Base-by-base conservation (phyloP, 2,329 filamentous ascomycete genomes). In the Cladobotryum mycophilum region DNA sequence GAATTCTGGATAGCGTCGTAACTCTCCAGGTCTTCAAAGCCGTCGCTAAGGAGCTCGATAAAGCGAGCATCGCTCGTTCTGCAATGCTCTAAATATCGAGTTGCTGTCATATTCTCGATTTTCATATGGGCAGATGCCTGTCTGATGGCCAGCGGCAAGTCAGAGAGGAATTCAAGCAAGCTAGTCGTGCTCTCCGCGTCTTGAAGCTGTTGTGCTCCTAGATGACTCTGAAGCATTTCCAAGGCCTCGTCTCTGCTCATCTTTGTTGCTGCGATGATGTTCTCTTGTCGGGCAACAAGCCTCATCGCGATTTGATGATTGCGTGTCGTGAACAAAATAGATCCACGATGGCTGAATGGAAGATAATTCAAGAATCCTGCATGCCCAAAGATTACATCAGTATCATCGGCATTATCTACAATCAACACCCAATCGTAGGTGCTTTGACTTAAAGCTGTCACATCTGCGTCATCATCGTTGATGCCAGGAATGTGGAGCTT, bases 391-490 rank as follows among this genome's bases (percentile, higher is more conserved):
- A 70, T 48, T 1, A 72, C 49, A 1, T 64, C 49, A 4, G 45
- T 43, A 49, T 76, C 68, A 49, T 76, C 70, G 11, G 68, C 69
- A 47, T 74, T 76, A 52, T 76, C 71, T n/a, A 76, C 43, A 38
- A 76, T 58, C 36, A 75, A 51, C 1, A 76, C 58, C 73, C 71
- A 76, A 2, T 52, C 53, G 2, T 62, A 59, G 2, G 40, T 52
- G 18, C 36, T 51, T 5, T 53, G 47, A 36, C 60, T 65, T 1
- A 76, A 51, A 14, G 55, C 56, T 3, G 36, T 70, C 3, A 70
- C 44, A 49, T 75, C 65, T 1, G 58, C 61, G 1, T 41, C n/a
- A 1, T 62, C 54, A 14, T 71, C 53, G 7, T 69, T 55, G 4
- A 65, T 60, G 4, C 61, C 63, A 1, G 56, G 37, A 1, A 68